phyloP scores from a whole-genome alignment of 352 stramenopile genomes.

The Pythium brassicae region DNA sequence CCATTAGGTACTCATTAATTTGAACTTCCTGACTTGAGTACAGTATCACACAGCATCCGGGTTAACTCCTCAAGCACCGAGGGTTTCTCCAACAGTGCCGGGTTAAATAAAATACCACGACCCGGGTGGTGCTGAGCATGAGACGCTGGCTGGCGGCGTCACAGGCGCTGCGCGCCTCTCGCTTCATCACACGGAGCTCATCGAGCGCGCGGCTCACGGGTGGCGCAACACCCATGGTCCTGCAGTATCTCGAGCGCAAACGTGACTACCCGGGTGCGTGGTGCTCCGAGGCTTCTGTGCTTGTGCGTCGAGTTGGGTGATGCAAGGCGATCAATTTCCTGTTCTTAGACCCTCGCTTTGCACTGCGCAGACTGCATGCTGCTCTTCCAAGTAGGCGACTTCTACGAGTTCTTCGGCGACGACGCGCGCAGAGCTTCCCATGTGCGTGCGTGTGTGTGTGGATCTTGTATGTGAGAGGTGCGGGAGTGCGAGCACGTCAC shows the following conservation, averaged over 20 bases:
- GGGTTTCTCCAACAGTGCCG: too few species aligned
- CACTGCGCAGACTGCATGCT: conserved; percentile 61
- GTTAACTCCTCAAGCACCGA: too few species aligned
- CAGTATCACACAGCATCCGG: too few species aligned
- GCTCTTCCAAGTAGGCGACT: conserved; percentile 81
- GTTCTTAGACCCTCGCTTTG: too few species aligned
- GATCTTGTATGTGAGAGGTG: too few species aligned
- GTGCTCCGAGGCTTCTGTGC: too few species aligned
- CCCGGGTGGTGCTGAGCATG: too few species aligned
- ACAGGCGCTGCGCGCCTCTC: not conserved
- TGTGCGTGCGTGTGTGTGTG: conserved; percentile 20
- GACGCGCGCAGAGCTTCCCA: conserved; percentile 65
- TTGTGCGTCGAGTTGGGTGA: too few species aligned
- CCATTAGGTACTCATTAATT: too few species aligned
- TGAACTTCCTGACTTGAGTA: too few species aligned
- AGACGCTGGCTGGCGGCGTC: not conserved
- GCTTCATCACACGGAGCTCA: not conserved
- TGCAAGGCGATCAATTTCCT: too few species aligned
- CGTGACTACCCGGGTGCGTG: conserved; percentile 61
- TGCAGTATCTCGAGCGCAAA: conserved; percentile 71
- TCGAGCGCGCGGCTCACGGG: not conserved
- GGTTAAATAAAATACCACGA: too few species aligned
- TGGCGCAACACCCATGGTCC: conserved; percentile 52
- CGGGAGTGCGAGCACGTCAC: not conserved
- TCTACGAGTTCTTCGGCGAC: conserved; percentile 83